A percentile compares a stretch with the other conserved stretches of the same genome.
Evolutionary conservation across 768 basidiomycete species (phyloP).

Genomic region (Saitozyma sp.): DNA sequence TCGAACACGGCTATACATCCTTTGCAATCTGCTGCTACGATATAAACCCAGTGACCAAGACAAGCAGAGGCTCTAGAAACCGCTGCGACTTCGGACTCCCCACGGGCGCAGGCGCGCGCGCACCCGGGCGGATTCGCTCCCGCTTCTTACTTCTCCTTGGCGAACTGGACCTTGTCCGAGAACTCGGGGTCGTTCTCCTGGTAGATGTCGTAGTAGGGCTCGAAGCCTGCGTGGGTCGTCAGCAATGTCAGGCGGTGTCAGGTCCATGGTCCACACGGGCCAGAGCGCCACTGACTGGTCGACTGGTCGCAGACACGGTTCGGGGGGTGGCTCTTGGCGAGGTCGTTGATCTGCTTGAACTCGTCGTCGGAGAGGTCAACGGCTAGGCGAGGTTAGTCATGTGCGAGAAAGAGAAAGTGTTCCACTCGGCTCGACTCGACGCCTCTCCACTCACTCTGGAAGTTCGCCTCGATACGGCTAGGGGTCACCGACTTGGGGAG

Average conservation of each 20-base stretch:
- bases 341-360: constrained; percentile 34
- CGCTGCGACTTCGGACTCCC: too few relatives aligned
- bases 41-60: background rate
- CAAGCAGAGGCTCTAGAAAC: background rate
- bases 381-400: constrained; percentile 17
- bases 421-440: too few relatives aligned
- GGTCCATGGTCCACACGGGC: background rate
- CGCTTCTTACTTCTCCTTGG: constrained; percentile 29
- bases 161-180: constrained; percentile 37
- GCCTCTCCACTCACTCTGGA: constrained; percentile 30
- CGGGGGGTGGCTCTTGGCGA: constrained; percentile 35
- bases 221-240: constrained; percentile 26
- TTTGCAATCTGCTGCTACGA: background rate
- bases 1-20: too few relatives aligned
- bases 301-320: constrained; percentile 48
- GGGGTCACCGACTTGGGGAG: constrained; percentile 77
- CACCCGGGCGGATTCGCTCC: background rate
- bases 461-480: constrained; percentile 68
- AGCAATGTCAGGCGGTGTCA: background rate
- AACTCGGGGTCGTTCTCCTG: constrained; percentile 32
- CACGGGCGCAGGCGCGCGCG: too few relatives aligned
- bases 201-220: constrained; percentile 49
- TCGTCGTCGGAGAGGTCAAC: constrained; percentile 43
- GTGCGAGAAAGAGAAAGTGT: background rate
- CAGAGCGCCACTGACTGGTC: constrained; percentile 29